Percentiles rank a stretch among this genome's conserved stretches.
Conservation (phyloP, 1,139 yeast species). For the Geotrichum carabidarum region DNA sequence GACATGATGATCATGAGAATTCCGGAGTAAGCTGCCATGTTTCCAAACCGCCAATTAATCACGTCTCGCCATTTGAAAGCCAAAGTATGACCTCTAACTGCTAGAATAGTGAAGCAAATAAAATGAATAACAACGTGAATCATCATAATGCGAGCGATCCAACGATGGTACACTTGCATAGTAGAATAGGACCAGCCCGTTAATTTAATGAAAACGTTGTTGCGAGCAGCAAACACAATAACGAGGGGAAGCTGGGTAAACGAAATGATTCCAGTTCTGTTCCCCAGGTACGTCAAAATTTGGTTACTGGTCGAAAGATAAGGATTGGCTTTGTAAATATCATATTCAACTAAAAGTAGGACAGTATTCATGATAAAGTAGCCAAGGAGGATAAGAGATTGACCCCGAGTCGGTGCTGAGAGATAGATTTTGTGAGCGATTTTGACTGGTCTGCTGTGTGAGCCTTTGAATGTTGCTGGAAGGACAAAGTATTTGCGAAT, state of each 20-base stretch:
- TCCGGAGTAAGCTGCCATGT: constrained; percentile 40
- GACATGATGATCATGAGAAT: constrained; percentile 35
- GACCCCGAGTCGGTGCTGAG: constrained; percentile 34
- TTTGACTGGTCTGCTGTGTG: constrained; percentile 31
- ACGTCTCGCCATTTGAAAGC: constrained; percentile 40
- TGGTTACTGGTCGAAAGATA: constrained; percentile 28
- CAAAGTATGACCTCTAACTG: constrained; percentile 37
- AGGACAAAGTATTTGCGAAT: constrained; percentile 32
- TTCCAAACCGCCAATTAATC: constrained; percentile 44
- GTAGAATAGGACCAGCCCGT: constrained; percentile 64
- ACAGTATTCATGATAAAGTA: constrained; percentile 31
- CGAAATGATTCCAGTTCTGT: constrained; percentile 57
- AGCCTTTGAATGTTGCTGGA: constrained; percentile 34
- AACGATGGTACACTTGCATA: constrained; percentile 57
- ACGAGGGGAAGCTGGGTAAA: constrained; percentile 52
- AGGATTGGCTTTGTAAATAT: constrained; percentile 24
- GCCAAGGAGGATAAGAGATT: constrained; percentile 30
- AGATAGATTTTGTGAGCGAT: constrained; percentile 25
- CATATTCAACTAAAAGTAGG: constrained; percentile 23
- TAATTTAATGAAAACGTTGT: constrained; percentile 50
- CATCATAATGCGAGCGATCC: constrained; percentile 54
- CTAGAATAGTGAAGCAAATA: constrained; percentile 32
- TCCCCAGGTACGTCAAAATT: constrained; percentile 44
- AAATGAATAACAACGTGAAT: constrained; percentile 44
- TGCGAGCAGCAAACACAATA: constrained; percentile 57